Base-by-base conservation (phyloP, 106 monocot species). In the Acanthochlamys bracteata region DNA sequence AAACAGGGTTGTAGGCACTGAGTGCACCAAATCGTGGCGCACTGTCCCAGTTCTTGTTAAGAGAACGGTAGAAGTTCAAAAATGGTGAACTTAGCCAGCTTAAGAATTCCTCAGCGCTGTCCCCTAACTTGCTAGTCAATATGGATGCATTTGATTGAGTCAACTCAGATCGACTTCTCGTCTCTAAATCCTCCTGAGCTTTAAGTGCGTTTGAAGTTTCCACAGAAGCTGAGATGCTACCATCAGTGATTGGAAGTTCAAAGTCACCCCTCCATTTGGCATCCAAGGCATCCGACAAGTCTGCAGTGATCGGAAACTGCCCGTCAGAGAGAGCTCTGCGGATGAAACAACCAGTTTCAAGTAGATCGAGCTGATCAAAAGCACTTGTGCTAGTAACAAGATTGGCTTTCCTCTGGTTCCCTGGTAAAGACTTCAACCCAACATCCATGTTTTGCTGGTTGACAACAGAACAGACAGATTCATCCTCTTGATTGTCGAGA, bases 221-320 rank as follows among this genome's bases (percentile, higher is more conserved):
- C n/a, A n/a, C n/a, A n/a, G n/a, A n/a, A n/a, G n/a, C n/a, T n/a
- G n/a, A n/a, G n/a, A n/a, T n/a, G n/a, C n/a, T n/a, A n/a, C n/a
- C 9, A 57, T 75, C 70, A 53, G 60, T 42, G 71, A 55, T 0
- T 26, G 20, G 4, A 71, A 58, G 39, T 22, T 46, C 60, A 79
- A 67, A 81, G 71, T 85, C 81, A 66, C 90, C 88, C 10, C 63
- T 83, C 88, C 90, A 91, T 45, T 78, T 91, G 24, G 80, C 82
- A 74, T 91, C 90, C 59, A 87, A 79, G 45, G 87, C 78, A 57
- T 88, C 76, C 47, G 95, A 82, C 13, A 88, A 60, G 77, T 85
- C 78, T 41, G 61, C 33, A 54, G 68, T 66, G 47, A 53, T 43
- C 49, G 77, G 73, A 59, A 80, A 75, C 47, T 88, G 77, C 39